Evolutionary conservation across 2,329 filamentous ascomycete species (phyloP), one percentile per base, ranked within the genome.

Genomic region (Ophiostoma fasciatum): DNA sequence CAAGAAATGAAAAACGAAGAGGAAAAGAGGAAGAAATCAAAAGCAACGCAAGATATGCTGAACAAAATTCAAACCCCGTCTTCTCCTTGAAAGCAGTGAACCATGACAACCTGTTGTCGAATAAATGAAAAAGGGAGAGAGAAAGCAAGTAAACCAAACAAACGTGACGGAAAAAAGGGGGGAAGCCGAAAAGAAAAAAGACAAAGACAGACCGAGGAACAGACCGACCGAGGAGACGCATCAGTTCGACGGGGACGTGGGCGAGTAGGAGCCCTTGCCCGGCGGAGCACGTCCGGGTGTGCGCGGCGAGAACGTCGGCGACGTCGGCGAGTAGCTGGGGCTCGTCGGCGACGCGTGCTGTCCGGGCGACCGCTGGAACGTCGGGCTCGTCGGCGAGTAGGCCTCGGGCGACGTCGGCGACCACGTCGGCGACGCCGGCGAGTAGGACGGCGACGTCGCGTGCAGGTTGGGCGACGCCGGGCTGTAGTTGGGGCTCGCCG

Each of bases 401-500:
- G 65, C 62, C 42, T 66, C 63, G 11, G 71, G 71, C 28, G 80
- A 85, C 7, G 79, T 82, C 3, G 82, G 81, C 38, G 81, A 85
- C 62, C 82, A 87, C 18, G 68, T 72, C n/a, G 79, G 80, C 33
- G 79, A 83, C 4, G 75, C 75, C 31, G 79, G 78, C 22, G 68
- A 73, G 56, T 78, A 80, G 4, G 64, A 66, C n/a, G 66, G 72
- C 43, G 74, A 68, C 22, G 70, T 64, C 10, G 65, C 54, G 50
- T 55, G 63, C 47, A 68, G 57, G 51, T 64, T 71, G 46, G 64
- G 76, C 35, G 71, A 78, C 4, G 75, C 72, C n/a, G 76, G 77
- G 49, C 74, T 79, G 58, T 82, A 83, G 49, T 68, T 74, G 37
- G 78, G 78, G 46, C 73, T 78, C 6, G 74, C 76, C 4, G 78